These are phyloP conservation scores for Bryoglossum gracile DNA, from an alignment of 495 filamentous ascomycete species.

Conservation along the genomic window DNA sequence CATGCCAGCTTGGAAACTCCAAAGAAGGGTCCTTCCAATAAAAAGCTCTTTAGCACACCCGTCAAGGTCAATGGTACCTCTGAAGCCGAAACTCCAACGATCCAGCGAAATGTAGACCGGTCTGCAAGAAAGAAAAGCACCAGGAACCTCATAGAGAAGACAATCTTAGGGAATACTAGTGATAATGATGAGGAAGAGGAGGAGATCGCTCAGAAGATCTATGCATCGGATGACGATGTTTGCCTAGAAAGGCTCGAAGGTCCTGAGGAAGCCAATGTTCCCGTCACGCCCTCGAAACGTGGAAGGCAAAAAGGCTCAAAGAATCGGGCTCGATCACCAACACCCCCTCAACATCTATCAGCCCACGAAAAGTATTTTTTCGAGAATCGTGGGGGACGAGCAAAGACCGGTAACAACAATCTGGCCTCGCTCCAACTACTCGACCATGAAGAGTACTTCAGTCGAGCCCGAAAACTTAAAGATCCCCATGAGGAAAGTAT, in stretches of 20 bases:
- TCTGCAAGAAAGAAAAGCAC: slow-evolving; percentile 85
- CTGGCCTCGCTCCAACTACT: slow-evolving; percentile 68
- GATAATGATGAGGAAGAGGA: slow-evolving; percentile 71
- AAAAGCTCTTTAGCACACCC: slow-evolving; percentile 23
- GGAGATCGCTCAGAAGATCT: slow-evolving; percentile 65
- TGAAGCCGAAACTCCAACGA: slow-evolving; percentile 42
- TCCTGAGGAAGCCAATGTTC: slow-evolving; percentile 1
- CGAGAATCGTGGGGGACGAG: slow-evolving; percentile 73
- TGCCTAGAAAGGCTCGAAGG: slow-evolving; percentile 5
- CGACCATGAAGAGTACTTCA: slow-evolving; percentile 87
- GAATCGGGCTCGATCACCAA: slow-evolving; percentile 19
- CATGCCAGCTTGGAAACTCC: slow-evolving; percentile 8
- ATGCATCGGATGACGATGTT: slow-evolving; percentile 30
- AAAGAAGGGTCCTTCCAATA: slow-evolving; percentile 1
- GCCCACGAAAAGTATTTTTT: slow-evolving; percentile 89
- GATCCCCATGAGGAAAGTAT: slow-evolving; percentile 70
- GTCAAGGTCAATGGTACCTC: slow-evolving; percentile 6
- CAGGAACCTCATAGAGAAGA: slow-evolving; percentile 60
- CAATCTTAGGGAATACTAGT: slow-evolving; percentile 54
- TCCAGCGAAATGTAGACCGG: slow-evolving; percentile 60
- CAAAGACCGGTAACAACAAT: slow-evolving; percentile 81
- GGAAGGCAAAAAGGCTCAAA: slow-evolving; percentile 52
- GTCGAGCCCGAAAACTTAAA: slow-evolving; percentile 53
- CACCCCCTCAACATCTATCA: slow-evolving; percentile 66
- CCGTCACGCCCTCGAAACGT: slow-evolving; percentile 38